Percentiles rank a stretch among this genome's conserved stretches.
Conservation (phyloP, 2,329 filamentous ascomycete genomes). For the Neonectria punicea region DNA sequence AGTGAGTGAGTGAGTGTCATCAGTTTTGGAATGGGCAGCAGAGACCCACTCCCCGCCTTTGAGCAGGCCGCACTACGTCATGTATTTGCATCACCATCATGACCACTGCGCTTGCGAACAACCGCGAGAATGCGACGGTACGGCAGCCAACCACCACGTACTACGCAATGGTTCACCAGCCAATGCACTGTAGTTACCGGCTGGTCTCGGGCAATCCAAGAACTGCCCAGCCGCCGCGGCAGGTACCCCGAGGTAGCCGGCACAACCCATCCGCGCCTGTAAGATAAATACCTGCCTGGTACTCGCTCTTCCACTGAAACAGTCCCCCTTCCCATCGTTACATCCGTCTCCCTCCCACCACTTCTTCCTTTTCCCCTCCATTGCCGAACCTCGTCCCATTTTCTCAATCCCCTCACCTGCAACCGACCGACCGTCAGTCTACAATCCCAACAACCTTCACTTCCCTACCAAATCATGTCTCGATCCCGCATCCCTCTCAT, state of each 20-base stretch:
- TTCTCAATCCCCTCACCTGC: constrained; percentile 1
- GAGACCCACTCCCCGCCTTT: constrained; percentile 26
- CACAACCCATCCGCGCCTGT: constrained; percentile 11
- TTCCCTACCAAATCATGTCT: constrained; percentile 35
- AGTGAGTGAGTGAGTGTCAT: neutral
- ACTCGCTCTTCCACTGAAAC: constrained; percentile 6
- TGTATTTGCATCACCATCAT: constrained; percentile 41
- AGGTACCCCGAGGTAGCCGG: constrained; percentile 9
- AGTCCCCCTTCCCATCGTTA: constrained; percentile 4
- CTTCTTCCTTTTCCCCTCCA: constrained; percentile 1
- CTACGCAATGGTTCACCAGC: no score
- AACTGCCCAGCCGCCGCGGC: constrained; percentile 1
- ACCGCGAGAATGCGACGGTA: neutral
- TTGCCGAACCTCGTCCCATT: neutral
- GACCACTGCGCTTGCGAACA: constrained; percentile 11
- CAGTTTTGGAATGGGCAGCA: neutral
- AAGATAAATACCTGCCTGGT: constrained; percentile 24
- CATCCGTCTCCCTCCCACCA: constrained; percentile 11
- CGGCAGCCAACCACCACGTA: no score
- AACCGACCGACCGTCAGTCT: neutral
- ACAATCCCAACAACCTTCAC: constrained; percentile 1
- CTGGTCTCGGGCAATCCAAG: neutral
- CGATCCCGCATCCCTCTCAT: constrained; percentile 62
- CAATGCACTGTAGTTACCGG: neutral
- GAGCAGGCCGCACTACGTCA: constrained; percentile 39